phyloP scores from a whole-genome alignment of 192 early-diverging fungal species.

The Powellomyces hirtus region DNA sequence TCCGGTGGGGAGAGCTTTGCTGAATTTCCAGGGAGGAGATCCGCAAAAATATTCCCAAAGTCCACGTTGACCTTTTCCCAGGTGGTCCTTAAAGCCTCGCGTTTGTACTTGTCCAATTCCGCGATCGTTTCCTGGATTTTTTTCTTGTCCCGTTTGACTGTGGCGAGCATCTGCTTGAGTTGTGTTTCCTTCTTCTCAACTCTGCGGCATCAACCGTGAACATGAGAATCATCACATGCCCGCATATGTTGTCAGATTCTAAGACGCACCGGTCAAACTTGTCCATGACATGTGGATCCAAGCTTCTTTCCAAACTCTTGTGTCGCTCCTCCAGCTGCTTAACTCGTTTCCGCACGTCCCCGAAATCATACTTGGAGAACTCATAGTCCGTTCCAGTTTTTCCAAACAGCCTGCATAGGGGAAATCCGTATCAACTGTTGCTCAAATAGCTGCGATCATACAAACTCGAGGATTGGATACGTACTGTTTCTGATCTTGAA shows the following conservation, averaged over 20 bases:
- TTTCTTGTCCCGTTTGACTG: constrained; percentile 87
- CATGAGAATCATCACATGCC: no score
- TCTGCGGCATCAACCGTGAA: no score
- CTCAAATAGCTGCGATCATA: no score
- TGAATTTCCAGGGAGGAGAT: constrained; percentile 88
- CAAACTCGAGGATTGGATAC: no score
- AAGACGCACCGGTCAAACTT: constrained; percentile 89
- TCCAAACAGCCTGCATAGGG: constrained; percentile 71
- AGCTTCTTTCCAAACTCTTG: constrained; percentile 76
- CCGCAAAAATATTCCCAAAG: constrained; percentile 95
- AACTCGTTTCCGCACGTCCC: constrained; percentile 69
- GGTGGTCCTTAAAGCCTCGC: constrained; percentile 82
- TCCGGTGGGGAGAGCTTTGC: constrained; percentile 85
- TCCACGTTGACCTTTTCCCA: constrained; percentile 92
- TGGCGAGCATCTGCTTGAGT: constrained; percentile 83
- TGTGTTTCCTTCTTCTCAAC: constrained; percentile 86
- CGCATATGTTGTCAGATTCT: no score
- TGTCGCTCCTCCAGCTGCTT: constrained; percentile 75
- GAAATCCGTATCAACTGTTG: not conserved
- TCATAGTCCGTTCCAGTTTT: constrained; percentile 79
- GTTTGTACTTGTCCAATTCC: constrained; percentile 86
- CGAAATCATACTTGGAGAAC: constrained; percentile 72
- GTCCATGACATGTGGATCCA: constrained; percentile 93
- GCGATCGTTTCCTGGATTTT: constrained; percentile 94
- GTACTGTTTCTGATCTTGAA: constrained; percentile 79